A percentile compares a stretch with the other conserved stretches of the same genome.
Conservation (phyloP, 2,329 filamentous ascomycete species). For the Pestalotiopsis sp. region DNA sequence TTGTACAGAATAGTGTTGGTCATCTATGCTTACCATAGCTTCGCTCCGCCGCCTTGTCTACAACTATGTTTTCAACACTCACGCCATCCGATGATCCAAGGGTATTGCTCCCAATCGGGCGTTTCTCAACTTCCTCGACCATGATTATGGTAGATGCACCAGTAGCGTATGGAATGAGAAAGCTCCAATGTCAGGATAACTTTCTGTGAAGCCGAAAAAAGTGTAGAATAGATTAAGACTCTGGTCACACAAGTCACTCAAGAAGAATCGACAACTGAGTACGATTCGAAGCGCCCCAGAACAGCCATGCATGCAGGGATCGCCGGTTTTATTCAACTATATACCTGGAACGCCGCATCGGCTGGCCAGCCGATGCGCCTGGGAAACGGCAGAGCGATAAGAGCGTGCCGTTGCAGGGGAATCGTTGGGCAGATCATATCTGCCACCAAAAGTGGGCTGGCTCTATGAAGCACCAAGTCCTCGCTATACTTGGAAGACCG, state of each 20-base stretch:
- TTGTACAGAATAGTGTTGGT: too few relatives aligned
- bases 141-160: not conserved
- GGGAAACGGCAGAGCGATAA: not conserved
- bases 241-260: not conserved
- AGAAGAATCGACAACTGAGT: not conserved
- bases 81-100: not conserved
- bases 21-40: not conserved
- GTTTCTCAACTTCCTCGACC: not conserved
- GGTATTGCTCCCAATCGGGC: not conserved
- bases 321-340: not conserved
- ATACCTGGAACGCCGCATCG: not conserved
- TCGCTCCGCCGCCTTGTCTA: slow-evolving; percentile 5
- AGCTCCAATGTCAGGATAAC: not conserved
- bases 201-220: not conserved
- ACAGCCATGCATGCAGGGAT: not conserved
- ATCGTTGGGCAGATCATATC: not conserved
- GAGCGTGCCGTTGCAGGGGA: not conserved
- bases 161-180: not conserved
- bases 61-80: not conserved
- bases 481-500: not conserved
- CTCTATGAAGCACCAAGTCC: not conserved
- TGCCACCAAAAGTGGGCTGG: not conserved
- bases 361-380: not conserved
- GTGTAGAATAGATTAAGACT: not conserved
- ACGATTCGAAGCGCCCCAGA: not conserved